Percentiles rank a stretch among this genome's conserved stretches.
phyloP scores from a whole-genome alignment of 768 basidiomycete species.

The Tylopilus plumbeoviolaceoides region DNA sequence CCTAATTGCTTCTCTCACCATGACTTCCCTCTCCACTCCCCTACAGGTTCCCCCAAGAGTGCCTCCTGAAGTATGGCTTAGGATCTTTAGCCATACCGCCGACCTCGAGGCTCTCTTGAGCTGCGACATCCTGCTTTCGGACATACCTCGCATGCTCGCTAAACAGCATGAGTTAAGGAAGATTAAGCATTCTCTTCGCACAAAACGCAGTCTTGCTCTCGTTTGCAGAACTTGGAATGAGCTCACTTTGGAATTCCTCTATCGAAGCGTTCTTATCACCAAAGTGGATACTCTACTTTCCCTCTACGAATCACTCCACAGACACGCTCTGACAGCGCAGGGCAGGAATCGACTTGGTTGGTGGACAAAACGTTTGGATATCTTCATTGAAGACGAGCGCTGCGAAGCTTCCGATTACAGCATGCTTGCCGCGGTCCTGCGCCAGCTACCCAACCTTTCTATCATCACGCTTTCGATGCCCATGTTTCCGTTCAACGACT shows the following conservation, averaged over 20 bases:
- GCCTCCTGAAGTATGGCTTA: conserved; percentile 30
- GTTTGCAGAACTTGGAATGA: conserved; percentile 26
- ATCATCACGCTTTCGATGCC: conserved; percentile 27
- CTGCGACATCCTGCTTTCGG: conserved; percentile 8
- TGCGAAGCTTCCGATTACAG: conserved; percentile 24
- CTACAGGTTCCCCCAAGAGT: conserved; percentile 4
- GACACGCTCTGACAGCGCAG: neutral
- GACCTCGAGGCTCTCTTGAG: conserved; percentile 10
- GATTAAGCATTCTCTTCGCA: conserved; percentile 21
- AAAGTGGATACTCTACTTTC: conserved; percentile 15
- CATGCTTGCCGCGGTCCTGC: conserved; percentile 20
- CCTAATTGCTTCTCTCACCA: conserved; percentile 1
- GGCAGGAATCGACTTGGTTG: conserved; percentile 14
- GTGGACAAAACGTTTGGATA: conserved; percentile 28
- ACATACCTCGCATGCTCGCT: conserved; percentile 18
- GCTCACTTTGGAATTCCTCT: conserved; percentile 21
- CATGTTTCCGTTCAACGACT: conserved; percentile 20
- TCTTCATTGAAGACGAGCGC: conserved; percentile 23
- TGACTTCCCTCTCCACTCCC: conserved; percentile 5
- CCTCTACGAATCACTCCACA: conserved; percentile 14
- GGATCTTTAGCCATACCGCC: conserved; percentile 22
- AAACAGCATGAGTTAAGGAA: conserved; percentile 12
- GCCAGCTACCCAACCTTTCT: conserved; percentile 24
- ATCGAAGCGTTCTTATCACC: conserved; percentile 21
- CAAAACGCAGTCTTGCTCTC: conserved; percentile 19